These are phyloP conservation scores for Auriculariales sp. DNA, from an alignment of 768 basidiomycete genomes.

Conservation along the genomic window DNA sequence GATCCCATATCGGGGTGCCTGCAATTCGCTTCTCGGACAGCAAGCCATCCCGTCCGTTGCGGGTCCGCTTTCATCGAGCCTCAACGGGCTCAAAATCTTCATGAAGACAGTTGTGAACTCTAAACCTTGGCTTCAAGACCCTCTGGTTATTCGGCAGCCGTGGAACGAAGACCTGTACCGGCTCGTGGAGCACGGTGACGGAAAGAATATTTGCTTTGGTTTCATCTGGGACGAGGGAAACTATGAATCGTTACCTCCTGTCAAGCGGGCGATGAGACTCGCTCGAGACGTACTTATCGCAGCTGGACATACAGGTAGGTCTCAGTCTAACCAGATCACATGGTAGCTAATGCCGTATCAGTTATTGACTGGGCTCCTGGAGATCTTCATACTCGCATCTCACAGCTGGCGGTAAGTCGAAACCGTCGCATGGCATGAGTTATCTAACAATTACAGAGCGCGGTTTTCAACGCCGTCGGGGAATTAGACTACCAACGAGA, in stretches of 20 bases:
- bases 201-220: conserved; percentile 37
- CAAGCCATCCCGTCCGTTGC: conserved; percentile 59
- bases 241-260: conserved; percentile 49
- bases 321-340: conserved; percentile 4
- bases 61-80: conserved; percentile 49
- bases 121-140: conserved; percentile 56
- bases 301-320: conserved; percentile 51
- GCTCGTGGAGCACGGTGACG: conserved; percentile 42
- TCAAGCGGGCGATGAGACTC: conserved; percentile 41
- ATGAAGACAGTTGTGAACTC: conserved; percentile 43
- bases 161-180: conserved; percentile 49
- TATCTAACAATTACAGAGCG: conserved; percentile 13
- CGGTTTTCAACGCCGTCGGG: conserved; percentile 33
- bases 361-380: conserved; percentile 65
- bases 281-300: conserved; percentile 39
- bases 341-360: conserved; percentile 12
- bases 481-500: conserved; percentile 29
- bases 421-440: background rate
- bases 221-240: conserved; percentile 55
- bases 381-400: conserved; percentile 38
- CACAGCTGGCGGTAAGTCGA: conserved; percentile 23
- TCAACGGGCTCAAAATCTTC: conserved; percentile 52
- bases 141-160: conserved; percentile 36
- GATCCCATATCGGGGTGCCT: conserved; percentile 52
- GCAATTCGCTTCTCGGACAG: conserved; percentile 54